Conservation (phyloP, 2,329 filamentous ascomycete genomes). For the Davidsoniella neocaledoniae region DNA sequence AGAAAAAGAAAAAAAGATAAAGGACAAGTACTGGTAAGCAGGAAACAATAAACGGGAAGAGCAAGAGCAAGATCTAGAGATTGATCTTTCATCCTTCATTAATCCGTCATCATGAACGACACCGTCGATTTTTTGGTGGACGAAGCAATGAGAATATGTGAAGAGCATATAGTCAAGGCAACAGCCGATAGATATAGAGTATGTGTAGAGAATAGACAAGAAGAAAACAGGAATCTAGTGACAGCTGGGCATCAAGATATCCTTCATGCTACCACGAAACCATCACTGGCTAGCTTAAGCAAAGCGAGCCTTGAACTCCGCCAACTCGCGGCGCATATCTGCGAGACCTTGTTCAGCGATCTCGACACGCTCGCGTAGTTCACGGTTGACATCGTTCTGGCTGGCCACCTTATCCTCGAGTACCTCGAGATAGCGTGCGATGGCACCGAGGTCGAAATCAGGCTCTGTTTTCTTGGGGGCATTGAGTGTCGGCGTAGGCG, state of each 20-base stretch:
- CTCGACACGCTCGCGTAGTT: slow-evolving; percentile 1
- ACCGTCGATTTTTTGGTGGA: too few species aligned
- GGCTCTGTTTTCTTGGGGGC: background rate
- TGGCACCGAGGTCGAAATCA: slow-evolving; percentile 1
- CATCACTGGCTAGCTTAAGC: background rate
- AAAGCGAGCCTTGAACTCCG: slow-evolving; percentile 4
- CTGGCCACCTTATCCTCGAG: slow-evolving; percentile 6
- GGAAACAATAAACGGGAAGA: too few species aligned
- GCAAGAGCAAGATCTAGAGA: too few species aligned
- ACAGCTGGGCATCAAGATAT: background rate
- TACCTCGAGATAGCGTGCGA: slow-evolving; percentile 5
- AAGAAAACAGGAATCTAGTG: background rate
- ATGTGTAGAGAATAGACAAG: background rate
- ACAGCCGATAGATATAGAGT: too few species aligned
- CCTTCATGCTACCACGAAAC: background rate
- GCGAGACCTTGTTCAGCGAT: slow-evolving; percentile 4
- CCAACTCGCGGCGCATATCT: slow-evolving; percentile 9
- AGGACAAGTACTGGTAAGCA: too few species aligned
- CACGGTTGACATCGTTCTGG: slow-evolving; percentile 5
- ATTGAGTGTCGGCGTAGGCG: background rate
- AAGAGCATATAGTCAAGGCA: too few species aligned
- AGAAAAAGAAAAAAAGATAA: background rate
- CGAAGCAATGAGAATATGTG: too few species aligned
- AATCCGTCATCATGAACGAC: too few species aligned
- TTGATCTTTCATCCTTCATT: too few species aligned